These are phyloP conservation scores for Metschnikowia rubicola DNA, from an alignment of 805 yeast species.

Conservation along the genomic window DNA sequence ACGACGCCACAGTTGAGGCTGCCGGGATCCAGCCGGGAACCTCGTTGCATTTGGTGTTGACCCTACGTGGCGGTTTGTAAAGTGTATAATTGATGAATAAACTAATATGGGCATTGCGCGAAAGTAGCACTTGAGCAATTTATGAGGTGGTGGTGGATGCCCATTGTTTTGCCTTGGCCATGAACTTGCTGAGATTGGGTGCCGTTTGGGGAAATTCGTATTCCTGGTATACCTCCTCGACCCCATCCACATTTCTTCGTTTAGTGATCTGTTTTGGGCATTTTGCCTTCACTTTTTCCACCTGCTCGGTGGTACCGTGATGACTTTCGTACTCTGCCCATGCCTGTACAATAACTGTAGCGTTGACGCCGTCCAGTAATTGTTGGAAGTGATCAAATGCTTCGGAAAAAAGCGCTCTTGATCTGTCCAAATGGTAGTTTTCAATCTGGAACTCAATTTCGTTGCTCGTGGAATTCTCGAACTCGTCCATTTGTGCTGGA, in stretches of 20 bases:
- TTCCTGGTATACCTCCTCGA: conserved; percentile 53
- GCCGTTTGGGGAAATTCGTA: conserved; percentile 68
- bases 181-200: conserved; percentile 32
- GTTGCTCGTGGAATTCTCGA: conserved; percentile 43
- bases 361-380: conserved; percentile 33
- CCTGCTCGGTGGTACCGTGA: conserved; percentile 50
- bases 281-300: conserved; percentile 37
- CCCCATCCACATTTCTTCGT: conserved; percentile 41
- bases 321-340: conserved; percentile 59
- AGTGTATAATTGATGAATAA: neutral
- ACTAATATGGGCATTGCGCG: neutral
- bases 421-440: conserved; percentile 46
- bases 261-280: conserved; percentile 54
- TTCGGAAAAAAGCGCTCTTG: conserved; percentile 54
- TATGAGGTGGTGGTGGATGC: neutral
- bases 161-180: conserved; percentile 41
- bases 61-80: conserved; percentile 78
- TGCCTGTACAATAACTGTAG: conserved; percentile 56
- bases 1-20: conserved; percentile 65
- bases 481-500: conserved; percentile 43
- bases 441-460: conserved; percentile 52
- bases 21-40: conserved; percentile 84
- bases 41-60: conserved; percentile 83
- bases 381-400: conserved; percentile 48
- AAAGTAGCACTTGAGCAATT: neutral